These are phyloP conservation scores for Quercus lobata DNA, from an alignment of 331 rosid genomes.

Conservation along the genomic window DNA sequence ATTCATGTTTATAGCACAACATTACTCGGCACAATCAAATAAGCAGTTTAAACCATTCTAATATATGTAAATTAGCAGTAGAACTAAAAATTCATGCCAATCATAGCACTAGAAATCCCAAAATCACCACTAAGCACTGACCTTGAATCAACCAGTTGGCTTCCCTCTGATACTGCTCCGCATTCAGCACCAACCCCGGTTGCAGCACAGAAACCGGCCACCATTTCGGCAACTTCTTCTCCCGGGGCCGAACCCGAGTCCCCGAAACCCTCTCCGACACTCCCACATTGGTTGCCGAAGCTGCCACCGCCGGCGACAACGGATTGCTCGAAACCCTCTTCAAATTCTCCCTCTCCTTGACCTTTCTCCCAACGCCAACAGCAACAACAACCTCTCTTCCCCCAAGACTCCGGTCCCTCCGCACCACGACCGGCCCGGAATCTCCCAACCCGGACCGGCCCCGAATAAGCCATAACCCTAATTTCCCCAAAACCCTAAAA, in stretches of 20 bases:
- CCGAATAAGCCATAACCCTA: slow-evolving; percentile 34
- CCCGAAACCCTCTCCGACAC: slow-evolving; percentile 14
- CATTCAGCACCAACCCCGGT: slow-evolving; percentile 11
- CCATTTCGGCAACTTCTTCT: slow-evolving; percentile 70
- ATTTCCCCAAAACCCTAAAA: slow-evolving; percentile 26
- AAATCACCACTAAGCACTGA: slow-evolving; percentile 1
- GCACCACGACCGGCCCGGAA: slow-evolving; percentile 32
- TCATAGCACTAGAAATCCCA: background rate
- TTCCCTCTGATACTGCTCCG: slow-evolving; percentile 51
- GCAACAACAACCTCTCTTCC: slow-evolving; percentile 70
- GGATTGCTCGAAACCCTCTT: slow-evolving; percentile 30
- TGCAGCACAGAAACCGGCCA: slow-evolving; percentile 47
- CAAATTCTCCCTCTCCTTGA: background rate
- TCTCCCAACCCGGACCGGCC: slow-evolving; percentile 16
- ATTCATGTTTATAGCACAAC: background rate
- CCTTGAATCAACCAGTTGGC: slow-evolving; percentile 79
- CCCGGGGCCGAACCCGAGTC: slow-evolving; percentile 20
- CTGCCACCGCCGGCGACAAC: slow-evolving; percentile 1
- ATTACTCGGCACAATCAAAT: background rate
- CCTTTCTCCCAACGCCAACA: slow-evolving; percentile 29
- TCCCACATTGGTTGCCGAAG: background rate
- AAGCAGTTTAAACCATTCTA: background rate
- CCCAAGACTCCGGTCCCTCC: slow-evolving; percentile 91
- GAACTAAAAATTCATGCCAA: background rate
- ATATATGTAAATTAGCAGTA: background rate